These are phyloP conservation scores for Amyloporia xantha DNA, from an alignment of 768 basidiomycete species.

Conservation along the genomic window DNA sequence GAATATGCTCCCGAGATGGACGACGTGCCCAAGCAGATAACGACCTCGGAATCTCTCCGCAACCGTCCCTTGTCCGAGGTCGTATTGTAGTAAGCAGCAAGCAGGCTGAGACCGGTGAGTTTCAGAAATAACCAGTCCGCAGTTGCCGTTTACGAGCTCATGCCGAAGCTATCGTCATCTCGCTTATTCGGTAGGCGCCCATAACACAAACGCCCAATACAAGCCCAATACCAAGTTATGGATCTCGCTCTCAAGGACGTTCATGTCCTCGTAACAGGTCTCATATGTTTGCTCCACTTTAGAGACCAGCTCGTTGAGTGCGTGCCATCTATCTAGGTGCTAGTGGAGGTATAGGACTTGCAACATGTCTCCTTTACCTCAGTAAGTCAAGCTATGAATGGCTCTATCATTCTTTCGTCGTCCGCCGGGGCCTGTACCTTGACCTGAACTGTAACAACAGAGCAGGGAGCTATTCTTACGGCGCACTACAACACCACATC, in stretches of 20 bases:
- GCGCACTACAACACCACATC: conserved; percentile 62
- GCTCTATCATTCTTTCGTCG: background rate
- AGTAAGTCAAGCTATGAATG: conserved; percentile 29
- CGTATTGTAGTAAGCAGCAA: too few relatives aligned
- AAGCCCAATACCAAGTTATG: conserved; percentile 23
- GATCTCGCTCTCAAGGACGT: conserved; percentile 54
- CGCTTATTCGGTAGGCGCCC: too few relatives aligned
- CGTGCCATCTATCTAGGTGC: conserved; percentile 59
- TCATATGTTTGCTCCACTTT: too few relatives aligned
- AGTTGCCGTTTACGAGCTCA: too few relatives aligned
- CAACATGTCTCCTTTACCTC: conserved; percentile 49
- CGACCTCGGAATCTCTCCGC: too few relatives aligned
- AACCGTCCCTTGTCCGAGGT: too few relatives aligned
- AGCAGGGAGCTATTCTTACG: conserved; percentile 64
- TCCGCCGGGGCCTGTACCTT: background rate
- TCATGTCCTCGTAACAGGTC: conserved; percentile 68
- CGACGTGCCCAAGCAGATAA: too few relatives aligned
- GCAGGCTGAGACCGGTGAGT: too few relatives aligned
- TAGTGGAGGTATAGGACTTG: conserved; percentile 70
- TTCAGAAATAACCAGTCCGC: too few relatives aligned
- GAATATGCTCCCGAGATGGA: too few relatives aligned
- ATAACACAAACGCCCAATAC: background rate
- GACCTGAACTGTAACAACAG: conserved; percentile 26
- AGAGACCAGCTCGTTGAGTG: too few relatives aligned
- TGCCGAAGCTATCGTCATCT: too few relatives aligned